These are phyloP conservation scores for Leptographium galeiforme DNA, from an alignment of 2,329 filamentous ascomycete genomes.

Conservation along the genomic window DNA sequence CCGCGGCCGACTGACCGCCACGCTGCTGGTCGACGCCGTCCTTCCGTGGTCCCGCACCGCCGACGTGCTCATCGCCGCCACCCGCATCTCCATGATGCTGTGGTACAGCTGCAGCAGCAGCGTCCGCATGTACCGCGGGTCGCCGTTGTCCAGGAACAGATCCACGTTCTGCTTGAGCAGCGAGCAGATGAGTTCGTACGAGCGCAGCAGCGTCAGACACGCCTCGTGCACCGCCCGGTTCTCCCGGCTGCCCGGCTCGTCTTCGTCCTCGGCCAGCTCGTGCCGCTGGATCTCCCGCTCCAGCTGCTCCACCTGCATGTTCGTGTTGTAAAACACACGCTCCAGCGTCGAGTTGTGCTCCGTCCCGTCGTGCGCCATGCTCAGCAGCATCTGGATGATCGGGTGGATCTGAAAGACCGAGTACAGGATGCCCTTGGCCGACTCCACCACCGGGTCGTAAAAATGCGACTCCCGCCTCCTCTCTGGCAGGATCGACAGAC, in stretches of 20 bases:
- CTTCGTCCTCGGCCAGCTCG: conserved; percentile 36
- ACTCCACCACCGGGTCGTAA: conserved; percentile 48
- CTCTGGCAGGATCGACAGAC: conserved; percentile 50
- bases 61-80: conserved; percentile 22
- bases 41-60: conserved; percentile 11
- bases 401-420: conserved; percentile 56
- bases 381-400: conserved; percentile 52
- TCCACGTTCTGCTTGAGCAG: conserved; percentile 48
- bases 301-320: conserved; percentile 50
- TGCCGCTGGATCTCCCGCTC: conserved; percentile 53
- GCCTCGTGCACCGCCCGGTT: conserved; percentile 52
- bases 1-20: conserved; percentile 3
- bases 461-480: conserved; percentile 47
- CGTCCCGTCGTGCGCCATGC: conserved; percentile 45
- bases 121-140: conserved; percentile 53
- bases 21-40: not conserved
- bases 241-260: conserved; percentile 35
- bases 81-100: conserved; percentile 53
- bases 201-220: conserved; percentile 48
- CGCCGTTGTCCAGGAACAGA: conserved; percentile 50
- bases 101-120: conserved; percentile 51
- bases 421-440: conserved; percentile 53
- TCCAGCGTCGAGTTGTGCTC: conserved; percentile 50
- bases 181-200: conserved; percentile 52
- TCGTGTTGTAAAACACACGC: conserved; percentile 55